Conservation (phyloP, 2,329 filamentous ascomycete genomes). For the Ampelomyces quisqualis region DNA sequence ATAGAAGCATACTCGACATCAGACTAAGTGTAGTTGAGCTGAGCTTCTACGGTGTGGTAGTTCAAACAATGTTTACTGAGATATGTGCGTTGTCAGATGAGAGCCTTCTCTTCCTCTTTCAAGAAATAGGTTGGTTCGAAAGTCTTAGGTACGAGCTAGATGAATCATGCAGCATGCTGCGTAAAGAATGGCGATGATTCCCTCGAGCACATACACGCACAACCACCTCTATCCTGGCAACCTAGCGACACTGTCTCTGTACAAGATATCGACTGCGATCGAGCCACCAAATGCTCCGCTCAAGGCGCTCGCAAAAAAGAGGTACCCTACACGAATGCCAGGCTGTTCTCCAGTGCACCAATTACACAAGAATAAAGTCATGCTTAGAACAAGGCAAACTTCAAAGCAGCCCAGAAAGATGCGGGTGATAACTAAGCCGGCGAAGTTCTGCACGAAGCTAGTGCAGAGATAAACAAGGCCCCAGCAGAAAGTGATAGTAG, state of each 20-base stretch:
- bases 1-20: constrained; percentile 14
- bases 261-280: constrained; percentile 32
- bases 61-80: too few relatives aligned
- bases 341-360: constrained; percentile 37
- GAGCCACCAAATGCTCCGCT: constrained; percentile 32
- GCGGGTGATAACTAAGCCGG: constrained; percentile 20
- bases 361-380: constrained; percentile 36
- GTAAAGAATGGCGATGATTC: constrained; percentile 33
- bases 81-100: constrained; percentile 34
- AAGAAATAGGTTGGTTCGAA: constrained; percentile 41
- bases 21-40: constrained; percentile 12
- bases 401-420: constrained; percentile 36
- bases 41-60: too few relatives aligned
- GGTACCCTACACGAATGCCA: constrained; percentile 31
- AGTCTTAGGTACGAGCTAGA: constrained; percentile 35
- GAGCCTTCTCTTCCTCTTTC: constrained; percentile 29
- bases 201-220: constrained; percentile 38
- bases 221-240: constrained; percentile 3
- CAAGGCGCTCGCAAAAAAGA: constrained; percentile 32
- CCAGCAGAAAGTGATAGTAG: constrained; percentile 53
- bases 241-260: constrained; percentile 16
- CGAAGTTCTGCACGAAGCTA: constrained; percentile 24
- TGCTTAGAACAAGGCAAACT: constrained; percentile 35
- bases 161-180: constrained; percentile 28
- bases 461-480: constrained; percentile 49